These are phyloP conservation scores for Fistulifera solaris DNA, from an alignment of 108 stramenopile genomes.

Conservation along the genomic window DNA sequence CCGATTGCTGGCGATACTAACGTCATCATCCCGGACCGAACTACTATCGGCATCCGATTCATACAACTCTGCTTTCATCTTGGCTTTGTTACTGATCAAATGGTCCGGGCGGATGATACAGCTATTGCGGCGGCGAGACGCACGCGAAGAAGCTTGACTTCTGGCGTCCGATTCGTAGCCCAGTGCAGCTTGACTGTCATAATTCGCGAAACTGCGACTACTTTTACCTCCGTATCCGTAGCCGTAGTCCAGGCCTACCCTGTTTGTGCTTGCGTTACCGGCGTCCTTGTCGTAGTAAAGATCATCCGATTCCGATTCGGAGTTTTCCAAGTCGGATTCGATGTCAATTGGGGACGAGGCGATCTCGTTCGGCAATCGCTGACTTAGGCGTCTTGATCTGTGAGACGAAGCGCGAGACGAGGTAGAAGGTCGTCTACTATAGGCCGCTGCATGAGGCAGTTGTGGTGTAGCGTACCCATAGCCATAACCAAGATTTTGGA, in stretches of 20 bases:
- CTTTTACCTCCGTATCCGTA: slow-evolving; percentile 8
- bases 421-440: no score
- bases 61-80: neutral
- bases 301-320: no score
- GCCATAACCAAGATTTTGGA: neutral
- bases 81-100: neutral
- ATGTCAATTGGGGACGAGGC: neutral
- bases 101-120: slow-evolving; percentile 2
- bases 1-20: neutral
- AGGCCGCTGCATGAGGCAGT: neutral
- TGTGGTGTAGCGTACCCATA: neutral
- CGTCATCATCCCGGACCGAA: neutral
- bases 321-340: no score
- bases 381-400: neutral
- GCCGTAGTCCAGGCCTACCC: neutral
- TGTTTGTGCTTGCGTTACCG: no score
- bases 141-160: neutral
- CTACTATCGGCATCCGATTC: neutral
- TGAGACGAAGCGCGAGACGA: neutral
- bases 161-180: neutral
- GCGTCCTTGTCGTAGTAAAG: no score
- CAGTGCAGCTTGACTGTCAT: neutral
- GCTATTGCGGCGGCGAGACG: slow-evolving; percentile 3
- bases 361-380: neutral
- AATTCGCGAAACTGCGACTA: neutral